Evolutionary conservation across 2,329 filamentous ascomycete species (phyloP).

Genomic region (Bipolaris gigantea): DNA sequence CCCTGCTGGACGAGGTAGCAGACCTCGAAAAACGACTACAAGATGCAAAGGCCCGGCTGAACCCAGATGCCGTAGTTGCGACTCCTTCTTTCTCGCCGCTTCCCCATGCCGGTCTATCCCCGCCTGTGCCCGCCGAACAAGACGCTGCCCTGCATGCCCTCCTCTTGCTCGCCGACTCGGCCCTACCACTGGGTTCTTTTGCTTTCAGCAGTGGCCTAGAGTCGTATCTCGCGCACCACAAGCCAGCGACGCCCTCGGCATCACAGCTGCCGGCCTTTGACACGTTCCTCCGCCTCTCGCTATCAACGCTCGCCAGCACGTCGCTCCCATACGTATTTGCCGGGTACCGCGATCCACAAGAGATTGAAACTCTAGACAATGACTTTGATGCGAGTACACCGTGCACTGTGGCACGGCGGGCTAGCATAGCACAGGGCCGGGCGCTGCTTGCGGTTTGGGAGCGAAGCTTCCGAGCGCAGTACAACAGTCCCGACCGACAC

Average conservation of each 20-base stretch:
- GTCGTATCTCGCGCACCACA: conserved; percentile 74
- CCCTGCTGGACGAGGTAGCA: conserved; percentile 57
- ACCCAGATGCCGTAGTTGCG: conserved; percentile 26
- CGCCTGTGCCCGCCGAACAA: conserved; percentile 2
- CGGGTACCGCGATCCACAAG: conserved; percentile 59
- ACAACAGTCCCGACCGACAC: conserved; percentile 10
- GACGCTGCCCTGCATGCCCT: conserved; percentile 62
- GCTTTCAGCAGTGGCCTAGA: conserved; percentile 83
- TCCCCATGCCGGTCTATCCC: conserved; percentile 22
- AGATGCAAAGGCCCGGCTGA: conserved; percentile 53
- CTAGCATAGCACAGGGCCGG: conserved; percentile 73
- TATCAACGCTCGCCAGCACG: conserved; percentile 71
- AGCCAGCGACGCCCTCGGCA: conserved; percentile 34
- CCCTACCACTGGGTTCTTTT: conserved; percentile 81
- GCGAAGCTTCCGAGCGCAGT: conserved; percentile 59
- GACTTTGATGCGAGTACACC: conserved; percentile 73
- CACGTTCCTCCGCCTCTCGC: conserved; percentile 69
- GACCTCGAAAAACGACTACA: conserved; percentile 58
- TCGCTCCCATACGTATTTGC: conserved; percentile 75
- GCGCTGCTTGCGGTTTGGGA: conserved; percentile 78
- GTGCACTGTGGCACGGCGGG: conserved; percentile 77
- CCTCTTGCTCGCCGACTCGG: conserved; percentile 77
- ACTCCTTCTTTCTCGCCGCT: conserved; percentile 12
- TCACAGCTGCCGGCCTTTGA: conserved; percentile 55
- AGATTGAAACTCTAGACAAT: conserved; percentile 67